Evolutionary conservation across 495 filamentous ascomycete genomes (phyloP), one percentile per base, ranked within the genome.

Genomic region (Hypoxylon fuscum): DNA sequence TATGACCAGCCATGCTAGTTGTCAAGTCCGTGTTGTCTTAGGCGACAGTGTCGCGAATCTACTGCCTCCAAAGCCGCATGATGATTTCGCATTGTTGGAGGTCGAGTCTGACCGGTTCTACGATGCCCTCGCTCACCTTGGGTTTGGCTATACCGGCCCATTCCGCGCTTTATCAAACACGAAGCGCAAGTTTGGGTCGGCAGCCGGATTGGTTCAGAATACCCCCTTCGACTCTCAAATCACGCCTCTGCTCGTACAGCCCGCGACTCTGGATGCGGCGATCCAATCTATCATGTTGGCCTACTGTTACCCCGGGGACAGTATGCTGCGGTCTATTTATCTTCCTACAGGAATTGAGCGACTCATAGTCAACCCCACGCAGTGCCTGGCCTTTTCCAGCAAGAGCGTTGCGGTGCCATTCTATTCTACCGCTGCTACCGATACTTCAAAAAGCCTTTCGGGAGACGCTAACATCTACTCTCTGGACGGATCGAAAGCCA

Each of bases 201-300:
- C 25, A 45, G 48, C 55, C 2, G 10, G 40, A 68, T 0, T n/a
- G n/a, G n/a, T n/a, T n/a, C n/a, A n/a, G n/a, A n/a, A n/a, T n/a
- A n/a, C n/a, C n/a, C n/a, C n/a, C n/a, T n/a, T n/a, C n/a, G n/a
- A n/a, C n/a, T n/a, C 43, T 37, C 21, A 3, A 9, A 2, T 12
- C 12, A 9, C 17, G 53, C 2, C 45, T 46, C 53, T 55, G 42
- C 17, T 72, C 4, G 10, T 77, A 2, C 74, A 77, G 32, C 74
- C 72, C 0, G 66, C 52, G 0, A 32, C 46, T 0, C 57, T 77
- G 3, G 74, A 77, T 43, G 52, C 47, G 2, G 69, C 71, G 0
- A 60, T 75, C 22, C 72, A 75, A 37, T 44, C 64, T 25, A 41
- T 68, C 46, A 69, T 81, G 51, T 44, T 76, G 0, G 77, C 79